Evolutionary conservation across 768 basidiomycete genomes (phyloP).

Genomic region (Lactarius deliciosus): DNA sequence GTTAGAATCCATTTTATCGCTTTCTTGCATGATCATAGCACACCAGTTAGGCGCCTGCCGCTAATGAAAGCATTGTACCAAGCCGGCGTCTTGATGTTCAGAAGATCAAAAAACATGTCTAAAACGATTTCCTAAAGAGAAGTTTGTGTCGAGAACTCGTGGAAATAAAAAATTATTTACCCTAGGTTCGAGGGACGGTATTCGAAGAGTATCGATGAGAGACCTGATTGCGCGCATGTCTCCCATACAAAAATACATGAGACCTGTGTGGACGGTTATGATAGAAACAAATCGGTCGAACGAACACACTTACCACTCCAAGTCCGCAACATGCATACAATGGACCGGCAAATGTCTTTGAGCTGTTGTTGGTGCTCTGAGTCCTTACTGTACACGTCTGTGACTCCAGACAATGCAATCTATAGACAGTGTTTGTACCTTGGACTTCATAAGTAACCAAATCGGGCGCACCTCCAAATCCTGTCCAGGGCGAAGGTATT

Average conservation of each 20-base stretch:
- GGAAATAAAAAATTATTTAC: conserved; percentile 44
- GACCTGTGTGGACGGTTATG: conserved; percentile 44
- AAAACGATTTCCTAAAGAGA: conserved; percentile 76
- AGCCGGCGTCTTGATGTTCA: conserved; percentile 88
- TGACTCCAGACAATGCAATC: conserved; percentile 87
- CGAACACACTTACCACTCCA: conserved; percentile 77
- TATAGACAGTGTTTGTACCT: conserved; percentile 34
- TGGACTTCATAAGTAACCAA: conserved; percentile 4
- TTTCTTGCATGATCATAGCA: conserved; percentile 30
- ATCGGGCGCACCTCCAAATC: conserved; percentile 76
- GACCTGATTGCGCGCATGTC: conserved; percentile 83
- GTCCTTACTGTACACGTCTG: conserved; percentile 88
- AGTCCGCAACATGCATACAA: conserved; percentile 80
- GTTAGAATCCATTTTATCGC: background rate
- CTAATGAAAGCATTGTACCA: conserved; percentile 94
- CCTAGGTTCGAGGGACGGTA: conserved; percentile 84
- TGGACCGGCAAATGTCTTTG: conserved; percentile 71
- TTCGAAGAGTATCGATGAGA: conserved; percentile 79
- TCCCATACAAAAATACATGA: conserved; percentile 93
- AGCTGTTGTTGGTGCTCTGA: conserved; percentile 77
- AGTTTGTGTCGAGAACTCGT: conserved; percentile 5
- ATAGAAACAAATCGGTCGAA: background rate
- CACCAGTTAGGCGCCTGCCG: conserved; percentile 84
- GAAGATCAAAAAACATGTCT: conserved; percentile 90
- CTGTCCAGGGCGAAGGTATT: conserved; percentile 72